A percentile compares a stretch with the other conserved stretches of the same genome.
phyloP scores from a whole-genome alignment of 2,329 filamentous ascomycete species.

The Cadophora luteo-olivacea region DNA sequence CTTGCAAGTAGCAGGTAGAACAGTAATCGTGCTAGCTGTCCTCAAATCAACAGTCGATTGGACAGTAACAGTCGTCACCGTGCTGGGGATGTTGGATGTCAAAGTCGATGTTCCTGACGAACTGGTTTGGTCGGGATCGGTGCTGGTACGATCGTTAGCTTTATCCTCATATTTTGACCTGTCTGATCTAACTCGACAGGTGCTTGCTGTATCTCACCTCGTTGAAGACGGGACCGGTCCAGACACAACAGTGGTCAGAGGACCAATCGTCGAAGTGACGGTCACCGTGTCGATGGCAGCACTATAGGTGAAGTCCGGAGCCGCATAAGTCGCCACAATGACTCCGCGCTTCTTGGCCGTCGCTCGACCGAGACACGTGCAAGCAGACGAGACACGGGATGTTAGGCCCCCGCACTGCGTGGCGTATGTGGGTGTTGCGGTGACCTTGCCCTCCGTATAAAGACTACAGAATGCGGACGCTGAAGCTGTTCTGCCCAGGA shows the following conservation, averaged over 20 bases:
- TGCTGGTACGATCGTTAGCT: not conserved
- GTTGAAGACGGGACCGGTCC: not conserved
- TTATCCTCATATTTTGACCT: too few relatives aligned
- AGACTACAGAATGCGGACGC: conserved; percentile 16
- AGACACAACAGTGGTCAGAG: not conserved
- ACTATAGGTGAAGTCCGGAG: not conserved
- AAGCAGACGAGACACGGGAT: conserved; percentile 21
- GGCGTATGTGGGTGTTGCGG: conserved; percentile 23
- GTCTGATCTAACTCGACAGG: too few relatives aligned
- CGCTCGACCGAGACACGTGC: conserved; percentile 1
- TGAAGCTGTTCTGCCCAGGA: conserved; percentile 3
- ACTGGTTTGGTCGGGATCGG: not conserved
- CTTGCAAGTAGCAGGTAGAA: not conserved
- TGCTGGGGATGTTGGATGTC: not conserved
- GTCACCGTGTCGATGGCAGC: not conserved
- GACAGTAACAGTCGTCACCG: not conserved
- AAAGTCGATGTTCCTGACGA: not conserved
- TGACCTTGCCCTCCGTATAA: conserved; percentile 8
- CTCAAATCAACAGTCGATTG: too few relatives aligned
- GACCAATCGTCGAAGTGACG: not conserved
- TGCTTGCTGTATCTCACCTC: too few relatives aligned
- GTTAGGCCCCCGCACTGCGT: conserved; percentile 18
- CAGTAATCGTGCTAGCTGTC: not conserved
- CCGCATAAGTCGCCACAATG: not conserved
- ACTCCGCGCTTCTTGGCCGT: not conserved